Conservation (phyloP, 805 yeast species). For the Gaillardinia entomophila region DNA sequence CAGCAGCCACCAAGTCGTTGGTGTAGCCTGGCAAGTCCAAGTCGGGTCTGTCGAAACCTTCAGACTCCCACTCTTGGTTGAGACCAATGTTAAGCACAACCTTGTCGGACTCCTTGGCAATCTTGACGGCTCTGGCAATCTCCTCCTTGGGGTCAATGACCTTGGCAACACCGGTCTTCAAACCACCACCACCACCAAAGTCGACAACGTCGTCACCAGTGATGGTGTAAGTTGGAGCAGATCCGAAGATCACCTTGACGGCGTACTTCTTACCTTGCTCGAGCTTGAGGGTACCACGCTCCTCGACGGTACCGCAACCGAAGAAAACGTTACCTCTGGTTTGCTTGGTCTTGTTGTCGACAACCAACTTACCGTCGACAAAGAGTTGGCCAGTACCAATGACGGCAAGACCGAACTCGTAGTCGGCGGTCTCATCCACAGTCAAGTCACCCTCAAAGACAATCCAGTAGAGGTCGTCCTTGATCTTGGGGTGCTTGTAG, state of each 20-base stretch:
- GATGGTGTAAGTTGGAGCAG: conserved; percentile 2
- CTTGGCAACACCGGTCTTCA: conserved; percentile 15
- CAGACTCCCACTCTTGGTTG: conserved; percentile 25
- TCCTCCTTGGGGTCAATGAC: conserved; percentile 19
- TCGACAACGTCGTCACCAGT: conserved; percentile 6
- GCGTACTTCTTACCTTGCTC: conserved; percentile 1
- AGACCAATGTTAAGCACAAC: conserved; percentile 23
- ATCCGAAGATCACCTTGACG: conserved; percentile 1
- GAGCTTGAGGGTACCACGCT: not conserved
- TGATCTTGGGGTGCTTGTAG: conserved; percentile 10
- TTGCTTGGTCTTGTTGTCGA: conserved; percentile 54
- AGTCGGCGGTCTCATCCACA: conserved; percentile 1
- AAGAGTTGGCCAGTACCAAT: conserved; percentile 53
- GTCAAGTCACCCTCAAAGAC: conserved; percentile 11
- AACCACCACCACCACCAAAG: conserved; percentile 20
- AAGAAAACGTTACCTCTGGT: conserved; percentile 42
- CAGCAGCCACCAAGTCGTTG: conserved; percentile 18
- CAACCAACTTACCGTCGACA: conserved; percentile 45
- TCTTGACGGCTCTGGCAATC: conserved; percentile 16
- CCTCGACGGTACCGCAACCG: conserved; percentile 1
- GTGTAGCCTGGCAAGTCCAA: conserved; percentile 25
- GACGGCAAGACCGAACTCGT: conserved; percentile 1
- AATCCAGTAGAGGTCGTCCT: conserved; percentile 31
- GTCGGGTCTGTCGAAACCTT: conserved; percentile 22
- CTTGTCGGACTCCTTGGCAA: conserved; percentile 22